A percentile compares a stretch with the other conserved stretches of the same genome.
phyloP scores from a whole-genome alignment of 306 rosid species.

The Lotus japonicus region DNA sequence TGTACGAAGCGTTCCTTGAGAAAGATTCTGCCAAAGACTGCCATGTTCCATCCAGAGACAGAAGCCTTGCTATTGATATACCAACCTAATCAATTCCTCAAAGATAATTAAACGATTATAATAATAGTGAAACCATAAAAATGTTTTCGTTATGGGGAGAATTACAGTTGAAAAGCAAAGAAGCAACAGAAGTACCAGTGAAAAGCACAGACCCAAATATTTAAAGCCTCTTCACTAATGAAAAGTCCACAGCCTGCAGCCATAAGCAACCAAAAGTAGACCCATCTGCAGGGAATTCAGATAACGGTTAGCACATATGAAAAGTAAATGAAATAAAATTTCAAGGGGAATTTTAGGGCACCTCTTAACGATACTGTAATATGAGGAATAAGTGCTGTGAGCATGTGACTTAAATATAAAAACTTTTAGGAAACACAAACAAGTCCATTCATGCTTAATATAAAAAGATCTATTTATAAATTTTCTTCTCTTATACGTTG shows the following conservation, averaged over 20 bases:
- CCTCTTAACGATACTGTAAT: background rate
- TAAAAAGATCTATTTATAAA: background rate
- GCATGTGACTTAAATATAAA: background rate
- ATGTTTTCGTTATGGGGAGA: background rate
- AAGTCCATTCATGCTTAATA: background rate
- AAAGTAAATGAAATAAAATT: background rate
- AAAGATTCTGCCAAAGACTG: constrained; percentile 52
- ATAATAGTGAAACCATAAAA: background rate
- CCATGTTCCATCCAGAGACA: constrained; percentile 63
- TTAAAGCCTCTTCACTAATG: constrained; percentile 71
- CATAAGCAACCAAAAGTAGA: constrained; percentile 78
- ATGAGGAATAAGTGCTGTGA: background rate
- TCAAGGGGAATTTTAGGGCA: background rate
- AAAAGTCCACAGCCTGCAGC: constrained; percentile 70
- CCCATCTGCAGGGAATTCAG: constrained; percentile 44
- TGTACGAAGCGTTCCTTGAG: constrained; percentile 44
- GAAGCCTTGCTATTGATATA: constrained; percentile 46
- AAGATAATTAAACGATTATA: constrained; percentile 7
- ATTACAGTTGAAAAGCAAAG: constrained; percentile 3
- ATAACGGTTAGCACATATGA: background rate
- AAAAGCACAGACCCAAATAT: constrained; percentile 67
- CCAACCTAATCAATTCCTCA: constrained; percentile 45
- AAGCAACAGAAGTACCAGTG: constrained; percentile 36
- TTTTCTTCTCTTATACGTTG: background rate
- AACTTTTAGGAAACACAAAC: background rate